A percentile compares a stretch with the other conserved stretches of the same genome.
phyloP scores from a whole-genome alignment of 1,284 basidiomycete species.

The Malassezia caprae region DNA sequence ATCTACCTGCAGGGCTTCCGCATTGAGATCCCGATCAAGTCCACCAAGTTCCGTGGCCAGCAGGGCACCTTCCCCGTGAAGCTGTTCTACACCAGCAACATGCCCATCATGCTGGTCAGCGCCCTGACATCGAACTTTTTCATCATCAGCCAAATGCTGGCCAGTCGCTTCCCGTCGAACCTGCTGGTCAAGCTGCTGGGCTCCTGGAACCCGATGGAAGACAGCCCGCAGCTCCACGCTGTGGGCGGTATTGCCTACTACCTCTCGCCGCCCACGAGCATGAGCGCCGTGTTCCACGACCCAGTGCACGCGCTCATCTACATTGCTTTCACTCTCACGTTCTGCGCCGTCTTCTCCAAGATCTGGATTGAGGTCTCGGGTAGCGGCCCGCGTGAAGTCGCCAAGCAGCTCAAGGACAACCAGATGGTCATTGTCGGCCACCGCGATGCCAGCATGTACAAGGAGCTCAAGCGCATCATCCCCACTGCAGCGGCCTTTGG shows the following conservation, averaged over 20 bases:
- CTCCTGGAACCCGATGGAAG: conserved; percentile 92
- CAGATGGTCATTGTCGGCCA: conserved; percentile 98
- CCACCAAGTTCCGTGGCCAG: conserved; percentile 88
- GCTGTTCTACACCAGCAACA: conserved; percentile 97
- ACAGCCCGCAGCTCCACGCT: conserved; percentile 80
- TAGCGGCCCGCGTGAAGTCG: conserved; percentile 84
- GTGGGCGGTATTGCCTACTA: conserved; percentile 92
- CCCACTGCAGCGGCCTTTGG: conserved; percentile 95
- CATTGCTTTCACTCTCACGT: conserved; percentile 81
- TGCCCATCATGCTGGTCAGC: conserved; percentile 98
- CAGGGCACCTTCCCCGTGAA: conserved; percentile 91
- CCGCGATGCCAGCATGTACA: conserved; percentile 94
- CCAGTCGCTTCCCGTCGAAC: conserved; percentile 83
- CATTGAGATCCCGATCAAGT: conserved; percentile 96
- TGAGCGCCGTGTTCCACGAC: conserved; percentile 75
- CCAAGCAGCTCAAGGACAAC: conserved; percentile 97
- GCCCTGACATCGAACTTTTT: conserved; percentile 90
- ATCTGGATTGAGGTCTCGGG: conserved; percentile 99
- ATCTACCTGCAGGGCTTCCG: conserved; percentile 99
- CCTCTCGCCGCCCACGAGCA: conserved; percentile 87
- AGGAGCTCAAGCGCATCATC: conserved; percentile 93
- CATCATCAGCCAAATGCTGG: conserved; percentile 83
- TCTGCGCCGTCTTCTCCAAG: conserved; percentile 95
- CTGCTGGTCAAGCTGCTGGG: conserved; percentile 80
- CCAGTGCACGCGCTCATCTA: conserved; percentile 88